Evolutionary conservation across 1,139 yeast species (phyloP).

Genomic region (Geotrichum candidum): DNA sequence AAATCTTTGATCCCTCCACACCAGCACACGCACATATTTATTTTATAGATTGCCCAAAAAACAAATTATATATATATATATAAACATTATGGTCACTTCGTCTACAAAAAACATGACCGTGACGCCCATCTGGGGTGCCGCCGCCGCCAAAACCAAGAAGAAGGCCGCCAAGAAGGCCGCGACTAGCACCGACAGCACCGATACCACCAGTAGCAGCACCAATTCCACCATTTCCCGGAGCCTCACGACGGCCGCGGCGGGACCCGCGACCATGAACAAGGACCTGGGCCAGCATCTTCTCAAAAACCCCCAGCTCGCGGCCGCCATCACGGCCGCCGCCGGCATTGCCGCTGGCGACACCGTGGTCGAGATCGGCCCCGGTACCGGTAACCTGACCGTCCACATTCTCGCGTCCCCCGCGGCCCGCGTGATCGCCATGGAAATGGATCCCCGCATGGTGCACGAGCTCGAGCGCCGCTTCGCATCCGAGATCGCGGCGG

Average conservation of each 20-base stretch:
- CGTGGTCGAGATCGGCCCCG: constrained; percentile 96
- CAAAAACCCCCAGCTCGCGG: constrained; percentile 93
- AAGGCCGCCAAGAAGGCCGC: not conserved
- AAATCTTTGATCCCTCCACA: too few species aligned
- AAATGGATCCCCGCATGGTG: constrained; percentile 99
- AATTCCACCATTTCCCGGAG: constrained; percentile 39
- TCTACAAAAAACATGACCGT: not conserved
- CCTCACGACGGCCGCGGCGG: not conserved
- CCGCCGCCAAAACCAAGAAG: constrained; percentile 2
- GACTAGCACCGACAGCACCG: not conserved
- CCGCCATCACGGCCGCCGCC: constrained; percentile 97
- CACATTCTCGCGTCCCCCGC: constrained; percentile 79
- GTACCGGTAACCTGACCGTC: constrained; percentile 95
- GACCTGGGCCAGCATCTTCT: constrained; percentile 94
- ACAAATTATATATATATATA: not conserved
- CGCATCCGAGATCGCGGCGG: constrained; percentile 88
- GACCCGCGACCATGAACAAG: constrained; percentile 56
- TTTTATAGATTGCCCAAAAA: not conserved
- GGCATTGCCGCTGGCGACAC: constrained; percentile 84
- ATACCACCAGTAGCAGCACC: not conserved
- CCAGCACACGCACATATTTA: too few species aligned
- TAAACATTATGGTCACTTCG: not conserved
- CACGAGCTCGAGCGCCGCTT: constrained; percentile 96
- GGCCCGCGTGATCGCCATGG: constrained; percentile 84
- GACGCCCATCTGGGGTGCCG: constrained; percentile 12